These are phyloP conservation scores for Monocercomonoides exilis DNA, from an alignment of 78 protist species.

Conservation along the genomic window DNA sequence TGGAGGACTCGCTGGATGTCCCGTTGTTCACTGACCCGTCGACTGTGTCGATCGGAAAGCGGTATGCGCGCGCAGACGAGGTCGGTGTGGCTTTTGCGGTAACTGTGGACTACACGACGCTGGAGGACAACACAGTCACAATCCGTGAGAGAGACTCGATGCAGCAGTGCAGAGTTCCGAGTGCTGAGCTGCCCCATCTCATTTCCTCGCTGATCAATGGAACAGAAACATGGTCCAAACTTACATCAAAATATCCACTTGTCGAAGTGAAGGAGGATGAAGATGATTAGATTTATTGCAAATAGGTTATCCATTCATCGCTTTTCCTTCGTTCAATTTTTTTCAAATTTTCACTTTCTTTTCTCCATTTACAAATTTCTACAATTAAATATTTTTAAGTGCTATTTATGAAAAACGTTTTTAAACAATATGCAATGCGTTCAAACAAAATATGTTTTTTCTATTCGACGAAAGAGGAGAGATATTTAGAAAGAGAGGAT, in stretches of 20 bases:
- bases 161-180: constrained; percentile 46
- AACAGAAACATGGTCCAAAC: neutral
- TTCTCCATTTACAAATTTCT: no score
- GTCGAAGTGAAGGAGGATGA: no score
- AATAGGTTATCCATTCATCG: no score
- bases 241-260: neutral
- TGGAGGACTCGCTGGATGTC: neutral
- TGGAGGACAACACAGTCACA: constrained; percentile 67
- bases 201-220: neutral
- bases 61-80: constrained; percentile 95
- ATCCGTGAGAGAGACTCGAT: constrained; percentile 93
- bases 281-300: no score
- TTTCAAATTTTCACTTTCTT: no score
- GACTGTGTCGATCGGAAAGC: constrained; percentile 74
- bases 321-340: no score
- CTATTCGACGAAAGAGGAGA: no score
- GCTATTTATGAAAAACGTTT: no score
- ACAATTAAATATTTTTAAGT: no score
- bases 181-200: neutral
- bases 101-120: constrained; percentile 83
- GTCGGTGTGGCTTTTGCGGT: constrained; percentile 90
- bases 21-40: constrained; percentile 64
- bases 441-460: no score
- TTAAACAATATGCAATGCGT: no score
- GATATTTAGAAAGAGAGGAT: no score